Conservation (phyloP, 164 flowering plant species). For the Annona cherimola region DNA sequence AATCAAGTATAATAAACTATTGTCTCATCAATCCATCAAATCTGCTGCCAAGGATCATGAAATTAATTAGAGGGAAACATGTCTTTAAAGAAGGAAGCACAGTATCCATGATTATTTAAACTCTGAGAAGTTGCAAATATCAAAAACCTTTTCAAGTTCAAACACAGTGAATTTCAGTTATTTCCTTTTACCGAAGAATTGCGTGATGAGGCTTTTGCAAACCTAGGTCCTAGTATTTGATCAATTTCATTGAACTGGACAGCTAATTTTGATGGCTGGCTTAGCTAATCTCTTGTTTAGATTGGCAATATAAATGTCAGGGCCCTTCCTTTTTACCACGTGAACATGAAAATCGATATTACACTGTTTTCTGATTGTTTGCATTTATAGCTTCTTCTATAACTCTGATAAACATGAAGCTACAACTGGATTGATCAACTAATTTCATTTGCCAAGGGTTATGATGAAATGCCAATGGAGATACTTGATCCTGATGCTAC, state of each 20-base stretch:
- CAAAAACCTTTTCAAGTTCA: background rate
- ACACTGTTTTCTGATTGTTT: background rate
- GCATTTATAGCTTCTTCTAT: background rate
- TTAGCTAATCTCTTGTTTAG: background rate
- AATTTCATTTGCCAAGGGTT: slow-evolving; percentile 41
- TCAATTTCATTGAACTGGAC: background rate
- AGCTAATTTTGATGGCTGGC: background rate
- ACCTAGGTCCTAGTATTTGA: background rate
- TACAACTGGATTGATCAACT: background rate
- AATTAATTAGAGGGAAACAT: background rate
- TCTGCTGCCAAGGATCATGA: background rate
- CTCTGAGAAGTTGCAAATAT: background rate
- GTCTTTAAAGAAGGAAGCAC: background rate
- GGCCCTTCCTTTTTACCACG: background rate
- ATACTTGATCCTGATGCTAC: slow-evolving; percentile 76
- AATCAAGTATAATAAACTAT: background rate
- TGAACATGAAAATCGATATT: background rate
- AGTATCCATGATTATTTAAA: background rate
- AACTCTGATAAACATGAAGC: background rate
- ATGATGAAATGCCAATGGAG: slow-evolving; percentile 88
- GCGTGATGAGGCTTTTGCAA: background rate
- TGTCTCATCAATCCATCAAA: too few relatives aligned
- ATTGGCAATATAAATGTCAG: background rate
- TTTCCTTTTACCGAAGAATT: background rate
- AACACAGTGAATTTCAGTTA: background rate